Evolutionary conservation across 768 basidiomycete species (phyloP), one percentile per base, ranked within the genome.

Genomic region (Ramaria sp.): DNA sequence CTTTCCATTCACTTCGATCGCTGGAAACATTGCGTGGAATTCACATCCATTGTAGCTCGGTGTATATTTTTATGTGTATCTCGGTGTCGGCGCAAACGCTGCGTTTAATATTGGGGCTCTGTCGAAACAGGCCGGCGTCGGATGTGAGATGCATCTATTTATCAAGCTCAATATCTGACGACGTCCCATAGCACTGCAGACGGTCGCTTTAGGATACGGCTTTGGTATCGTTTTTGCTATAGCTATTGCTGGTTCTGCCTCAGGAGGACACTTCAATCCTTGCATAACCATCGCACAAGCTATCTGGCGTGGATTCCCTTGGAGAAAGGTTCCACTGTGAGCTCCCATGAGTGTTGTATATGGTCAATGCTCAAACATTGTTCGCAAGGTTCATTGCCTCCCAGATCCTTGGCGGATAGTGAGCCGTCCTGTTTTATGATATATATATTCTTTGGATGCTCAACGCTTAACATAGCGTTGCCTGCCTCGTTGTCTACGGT

Each of bases 261-360:
- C 81, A 12, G 81, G 80, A 11, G 78, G 82, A 20, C 84, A 86
- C 62, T 80, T 86, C 65, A 82, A 75, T 54, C 88, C 87, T 1
- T 75, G 78, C 13, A 59, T 57, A 39, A 62, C 48, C 17, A 60
- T 60, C 57, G 52, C 63, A 9, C 65, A 64, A 41, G 57, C 49
- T 46, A 10, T 62, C 9, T 68, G 61, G 63, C 61, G 63, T 54
- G 63, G 66, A 17, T 66, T 69, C 58, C 64, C 65, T 0, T 39
- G 59, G 45, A 54, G 59, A 24, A 68, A 68, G 46, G 59, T 64
- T 43, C 60, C 70, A 37, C 31, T 17, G 55, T 57, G 37, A 17
- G 55, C n/a, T 1, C 20, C 31, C 22, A 20, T 37, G 17, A 22
- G 34, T 7, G 1, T 39, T 17, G 7, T 9, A n/a, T 39, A 2